These are phyloP conservation scores for Turnera subulata DNA, from an alignment of 345 rosid species.

Conservation along the genomic window DNA sequence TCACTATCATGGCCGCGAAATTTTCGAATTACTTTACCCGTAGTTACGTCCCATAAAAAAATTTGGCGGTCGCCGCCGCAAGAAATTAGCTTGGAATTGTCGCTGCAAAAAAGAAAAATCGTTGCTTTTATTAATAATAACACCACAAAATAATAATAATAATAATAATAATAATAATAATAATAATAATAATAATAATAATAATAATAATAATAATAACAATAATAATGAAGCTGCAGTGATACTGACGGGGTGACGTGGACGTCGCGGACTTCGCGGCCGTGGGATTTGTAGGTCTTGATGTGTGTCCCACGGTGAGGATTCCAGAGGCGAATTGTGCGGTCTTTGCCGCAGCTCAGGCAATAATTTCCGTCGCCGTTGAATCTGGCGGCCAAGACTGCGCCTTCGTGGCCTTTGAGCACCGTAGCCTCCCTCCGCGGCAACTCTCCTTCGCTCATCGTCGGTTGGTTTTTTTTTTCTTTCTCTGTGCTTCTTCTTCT, in stretches of 20 bases:
- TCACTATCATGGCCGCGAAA: constrained; percentile 93
- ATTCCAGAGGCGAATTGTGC: constrained; percentile 97
- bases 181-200: not conserved
- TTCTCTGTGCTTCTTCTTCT: not conserved
- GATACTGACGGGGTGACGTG: constrained; percentile 71
- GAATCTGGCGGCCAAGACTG: constrained; percentile 44
- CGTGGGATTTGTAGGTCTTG: constrained; percentile 95
- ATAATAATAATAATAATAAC: not conserved
- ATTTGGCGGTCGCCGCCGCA: constrained; percentile 95
- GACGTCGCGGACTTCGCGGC: constrained; percentile 95
- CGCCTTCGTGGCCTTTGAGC: constrained; percentile 19
- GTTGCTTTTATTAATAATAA: not conserved
- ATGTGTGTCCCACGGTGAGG: constrained; percentile 94
- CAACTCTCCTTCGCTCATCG: constrained; percentile 13
- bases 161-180: not conserved
- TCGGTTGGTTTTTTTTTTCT: too few relatives aligned
- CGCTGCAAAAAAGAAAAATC: constrained; percentile 28
- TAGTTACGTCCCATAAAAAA: constrained; percentile 94
- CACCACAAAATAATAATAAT: not conserved
- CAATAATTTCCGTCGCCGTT: constrained; percentile 91
- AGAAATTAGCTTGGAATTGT: constrained; percentile 80
- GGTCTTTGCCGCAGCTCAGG: constrained; percentile 90
- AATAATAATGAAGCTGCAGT: not conserved
- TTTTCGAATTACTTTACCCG: constrained; percentile 82
- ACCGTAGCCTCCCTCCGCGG: constrained; percentile 8